Conservation (phyloP, 805 yeast species). For the Barnettozyma sp. region DNA sequence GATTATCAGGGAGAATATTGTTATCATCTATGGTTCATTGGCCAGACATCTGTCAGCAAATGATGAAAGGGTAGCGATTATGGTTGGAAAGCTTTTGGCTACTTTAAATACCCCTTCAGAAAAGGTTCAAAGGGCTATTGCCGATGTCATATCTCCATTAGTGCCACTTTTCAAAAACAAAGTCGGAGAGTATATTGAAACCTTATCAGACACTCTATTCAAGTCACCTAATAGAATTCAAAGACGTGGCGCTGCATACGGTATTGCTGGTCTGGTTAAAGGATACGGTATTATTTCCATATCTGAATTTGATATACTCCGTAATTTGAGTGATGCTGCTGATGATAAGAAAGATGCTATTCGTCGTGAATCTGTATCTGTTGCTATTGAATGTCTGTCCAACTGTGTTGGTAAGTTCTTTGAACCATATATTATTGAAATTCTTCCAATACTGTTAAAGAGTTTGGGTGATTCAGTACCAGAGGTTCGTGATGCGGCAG, state of each 20-base stretch:
- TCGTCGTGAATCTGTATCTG: constrained; percentile 81
- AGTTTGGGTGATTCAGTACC: constrained; percentile 78
- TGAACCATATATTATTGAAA: constrained; percentile 91
- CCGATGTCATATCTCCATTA: constrained; percentile 81
- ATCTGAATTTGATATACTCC: constrained; percentile 67
- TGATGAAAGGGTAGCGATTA: constrained; percentile 59
- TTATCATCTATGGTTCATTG: constrained; percentile 83
- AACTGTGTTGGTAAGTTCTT: constrained; percentile 66
- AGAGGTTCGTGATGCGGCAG: constrained; percentile 87
- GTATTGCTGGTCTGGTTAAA: constrained; percentile 86
- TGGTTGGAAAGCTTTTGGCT: constrained; percentile 60
- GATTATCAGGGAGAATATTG: constrained; percentile 66
- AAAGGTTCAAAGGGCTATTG: constrained; percentile 80
- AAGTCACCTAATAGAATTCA: constrained; percentile 36
- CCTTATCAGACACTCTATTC: constrained; percentile 54
- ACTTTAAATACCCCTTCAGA: constrained; percentile 86
- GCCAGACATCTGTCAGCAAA: constrained; percentile 71
- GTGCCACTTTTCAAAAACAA: constrained; percentile 49
- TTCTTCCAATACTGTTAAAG: constrained; percentile 72
- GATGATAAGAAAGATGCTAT: constrained; percentile 75
- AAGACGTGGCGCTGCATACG: constrained; percentile 93
- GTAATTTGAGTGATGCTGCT: constrained; percentile 71
- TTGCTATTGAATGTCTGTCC: constrained; percentile 80
- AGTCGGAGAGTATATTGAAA: constrained; percentile 49
- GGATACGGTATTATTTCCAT: constrained; percentile 83